Evolutionary conservation across 192 early-diverging fungal genomes (phyloP).

Genomic region (Podila clonocystis): DNA sequence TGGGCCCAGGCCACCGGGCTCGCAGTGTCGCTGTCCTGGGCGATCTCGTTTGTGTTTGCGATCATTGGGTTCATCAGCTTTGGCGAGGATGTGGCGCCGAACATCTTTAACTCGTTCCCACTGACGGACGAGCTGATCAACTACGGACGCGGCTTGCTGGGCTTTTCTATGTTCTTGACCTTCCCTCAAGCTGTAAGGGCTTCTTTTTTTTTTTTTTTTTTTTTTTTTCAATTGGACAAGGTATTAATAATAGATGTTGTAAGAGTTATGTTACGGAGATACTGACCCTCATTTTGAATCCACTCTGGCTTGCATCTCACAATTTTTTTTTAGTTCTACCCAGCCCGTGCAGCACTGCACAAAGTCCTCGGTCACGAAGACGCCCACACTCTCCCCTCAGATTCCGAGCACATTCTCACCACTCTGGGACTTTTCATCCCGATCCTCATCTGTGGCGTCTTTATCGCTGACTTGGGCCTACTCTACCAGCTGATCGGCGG

Average conservation of each 20-base stretch:
- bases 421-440: slow-evolving; percentile 52
- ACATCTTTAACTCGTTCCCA: slow-evolving; percentile 75
- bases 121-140: slow-evolving; percentile 67
- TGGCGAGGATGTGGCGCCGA: slow-evolving; percentile 66
- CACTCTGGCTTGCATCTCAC: not conserved
- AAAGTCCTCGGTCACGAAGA: slow-evolving; percentile 56
- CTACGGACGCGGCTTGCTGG: slow-evolving; percentile 65
- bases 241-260: too few species aligned
- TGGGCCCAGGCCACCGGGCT: slow-evolving; percentile 62
- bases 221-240: slow-evolving; percentile 1
- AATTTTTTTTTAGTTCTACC: slow-evolving; percentile 46
- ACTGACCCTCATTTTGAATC: not conserved
- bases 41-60: slow-evolving; percentile 68
- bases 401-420: slow-evolving; percentile 50
- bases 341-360: slow-evolving; percentile 57
- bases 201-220: not conserved
- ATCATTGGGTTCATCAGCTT: slow-evolving; percentile 69
- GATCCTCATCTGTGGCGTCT: slow-evolving; percentile 50
- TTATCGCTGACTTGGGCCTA: slow-evolving; percentile 52
- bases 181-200: slow-evolving; percentile 54
- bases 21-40: slow-evolving; percentile 59
- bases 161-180: slow-evolving; percentile 69
- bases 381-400: slow-evolving; percentile 28
- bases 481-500: slow-evolving; percentile 63
- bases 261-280: not conserved